phyloP scores from a whole-genome alignment of 257 asterid genomes.

The Mentha longifolia region DNA sequence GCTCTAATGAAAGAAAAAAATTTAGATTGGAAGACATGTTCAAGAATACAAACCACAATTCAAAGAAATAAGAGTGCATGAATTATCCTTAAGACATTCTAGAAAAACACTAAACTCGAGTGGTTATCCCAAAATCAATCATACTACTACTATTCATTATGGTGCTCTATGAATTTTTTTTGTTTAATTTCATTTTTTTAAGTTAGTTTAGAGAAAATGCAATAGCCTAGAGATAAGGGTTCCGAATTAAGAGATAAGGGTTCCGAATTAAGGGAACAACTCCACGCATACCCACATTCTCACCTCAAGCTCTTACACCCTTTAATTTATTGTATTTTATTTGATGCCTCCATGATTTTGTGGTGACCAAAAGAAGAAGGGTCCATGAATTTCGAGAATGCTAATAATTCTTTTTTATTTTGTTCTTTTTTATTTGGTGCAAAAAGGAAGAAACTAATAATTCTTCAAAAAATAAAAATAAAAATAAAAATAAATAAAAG shows the following conservation, averaged over 20 bases:
- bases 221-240: conserved; percentile 14
- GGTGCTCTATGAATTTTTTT: not conserved
- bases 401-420: too few relatives aligned
- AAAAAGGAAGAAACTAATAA: too few relatives aligned
- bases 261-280: conserved; percentile 25
- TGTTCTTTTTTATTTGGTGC: too few relatives aligned
- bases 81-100: too few relatives aligned
- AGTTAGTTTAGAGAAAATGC: not conserved
- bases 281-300: conserved; percentile 27
- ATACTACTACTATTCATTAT: conserved; percentile 10
- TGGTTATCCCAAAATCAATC: conserved; percentile 10
- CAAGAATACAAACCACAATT: too few relatives aligned
- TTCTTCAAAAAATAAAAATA: too few relatives aligned
- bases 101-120: not conserved
- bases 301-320: not conserved
- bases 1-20: too few relatives aligned
- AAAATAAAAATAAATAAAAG: too few relatives aligned
- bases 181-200: too few relatives aligned
- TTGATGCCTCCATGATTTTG: conserved; percentile 28
- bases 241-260: conserved; percentile 23
- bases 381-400: conserved; percentile 42
- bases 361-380: conserved; percentile 41
- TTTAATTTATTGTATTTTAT: conserved; percentile 2
- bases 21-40: too few relatives aligned
- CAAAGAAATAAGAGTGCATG: too few relatives aligned